Evolutionary conservation across 345 rosid genomes (phyloP), one percentile per base, ranked within the genome.

Genomic region (Eutrema heterophyllum): DNA sequence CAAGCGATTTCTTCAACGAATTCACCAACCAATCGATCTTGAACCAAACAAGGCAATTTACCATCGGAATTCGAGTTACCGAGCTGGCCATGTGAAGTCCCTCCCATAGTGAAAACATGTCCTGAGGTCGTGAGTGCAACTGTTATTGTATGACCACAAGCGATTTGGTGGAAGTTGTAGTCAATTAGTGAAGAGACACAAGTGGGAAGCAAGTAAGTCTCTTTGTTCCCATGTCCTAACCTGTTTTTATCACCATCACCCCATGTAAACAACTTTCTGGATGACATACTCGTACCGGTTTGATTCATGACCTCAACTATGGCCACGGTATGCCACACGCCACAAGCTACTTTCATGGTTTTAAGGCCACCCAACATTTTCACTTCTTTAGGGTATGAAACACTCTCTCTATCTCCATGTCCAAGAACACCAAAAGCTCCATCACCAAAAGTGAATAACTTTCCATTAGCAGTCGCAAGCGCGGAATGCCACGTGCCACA

Each of bases 401-500:
- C 70, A 68, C 87, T 95, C 78, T 85, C 86, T 51, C 86, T 82
- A 77, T 95, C 87, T 69, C 99, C 99, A 64, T 95, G 99, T 67
- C 99, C 99, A 50, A 95, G 76, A 73, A 79, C 87, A 3, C 99
- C 99, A 21, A 88, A 92, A 5, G 86, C 82, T 71, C 99, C 99
- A 67, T 95, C 99, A 2, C 99, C 99, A 67, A 95, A 95, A 21
- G 97, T 92, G 67, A 88, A 95, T 54, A 95, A 64, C 73, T 88
- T 92, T 8, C 98, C 98, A n/a, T 79, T 81, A n/a, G 92, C 82
- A 77, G 99, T 87, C 6, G 89, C 86, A 55, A 95, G 58, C 11
- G 99, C 99, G 2, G 98, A 87, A 77, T 94, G 98, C 98, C 98
- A 91, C 4, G 93, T 68, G 45, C 98, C 98, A 79, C 97, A 94